Base-by-base conservation (phyloP, 2,329 filamentous ascomycete species). In the Fusarium redolens region DNA sequence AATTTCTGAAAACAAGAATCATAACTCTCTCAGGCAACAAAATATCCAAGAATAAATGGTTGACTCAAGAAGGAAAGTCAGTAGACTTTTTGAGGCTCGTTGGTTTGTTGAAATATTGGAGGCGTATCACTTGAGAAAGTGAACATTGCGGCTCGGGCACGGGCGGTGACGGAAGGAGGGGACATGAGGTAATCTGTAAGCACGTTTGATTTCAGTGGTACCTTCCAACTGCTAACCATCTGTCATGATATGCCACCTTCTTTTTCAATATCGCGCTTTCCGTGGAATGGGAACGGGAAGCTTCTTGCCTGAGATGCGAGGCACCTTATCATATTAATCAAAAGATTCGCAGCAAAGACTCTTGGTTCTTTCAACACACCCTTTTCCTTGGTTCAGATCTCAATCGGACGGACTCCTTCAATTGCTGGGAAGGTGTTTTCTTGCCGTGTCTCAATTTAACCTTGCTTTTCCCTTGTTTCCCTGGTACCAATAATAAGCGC, bases 191-290 rank as follows among this genome's bases (percentile, higher is more conserved):
- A 20, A 18, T 45, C 20, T 41, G 55, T 38, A 66, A 59, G 44
- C 50, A 61, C 47, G 54, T 75, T 73, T 75, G 72, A 68, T 73
- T 75, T 55, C 65, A 40, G 40, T 61, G 25, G 40, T 33, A 14
- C n/a, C 18, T 57, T 57, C 18, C 41, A 69, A 58, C 52, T 48
- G 40, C 45, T 52, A 37, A 50, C 58, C 20, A 30, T 18, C 43
- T 41, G 38, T 56, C 47, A 68, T 44, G 37, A 15, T 40, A 64
- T 68, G 51, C 64, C 55, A 61, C 52, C 56, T 38, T 43, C 35
- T 54, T 54, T 40, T 30, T 30, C 25, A 20, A 30, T 44, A 47
- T 61, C 41, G 57, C 59, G 45, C 69, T 40, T 69, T 61, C 61
- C 31, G 43, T 44, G 40, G 31, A 33, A 43, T 28, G 54, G 40